These are phyloP conservation scores for Dalbergia cultrata DNA, from an alignment of 306 rosid species.

Conservation along the genomic window DNA sequence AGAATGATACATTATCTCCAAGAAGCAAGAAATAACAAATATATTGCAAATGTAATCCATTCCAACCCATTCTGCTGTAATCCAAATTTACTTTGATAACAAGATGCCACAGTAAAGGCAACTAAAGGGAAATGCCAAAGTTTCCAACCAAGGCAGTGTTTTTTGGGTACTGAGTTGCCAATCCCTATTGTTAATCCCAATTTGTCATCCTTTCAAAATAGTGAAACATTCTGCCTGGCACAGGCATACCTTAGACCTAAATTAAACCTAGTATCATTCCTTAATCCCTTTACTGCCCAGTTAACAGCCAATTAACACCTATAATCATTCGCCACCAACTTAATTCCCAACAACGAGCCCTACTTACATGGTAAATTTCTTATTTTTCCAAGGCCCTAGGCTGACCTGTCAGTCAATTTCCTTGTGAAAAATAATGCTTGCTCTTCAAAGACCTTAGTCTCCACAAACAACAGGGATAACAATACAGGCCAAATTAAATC, in stretches of 20 bases:
- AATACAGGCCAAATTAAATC: conserved; percentile 9
- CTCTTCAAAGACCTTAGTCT: conserved; percentile 27
- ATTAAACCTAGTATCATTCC: conserved; percentile 13
- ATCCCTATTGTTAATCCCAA: background rate
- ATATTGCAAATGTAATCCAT: background rate
- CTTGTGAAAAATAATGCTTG: background rate
- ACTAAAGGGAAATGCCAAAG: background rate
- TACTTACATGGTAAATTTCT: background rate
- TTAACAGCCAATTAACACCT: conserved; percentile 25
- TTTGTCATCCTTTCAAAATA: background rate
- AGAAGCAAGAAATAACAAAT: conserved; percentile 27
- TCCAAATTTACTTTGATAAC: background rate
- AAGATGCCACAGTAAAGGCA: background rate
- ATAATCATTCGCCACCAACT: conserved; percentile 27
- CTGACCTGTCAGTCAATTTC: conserved; percentile 2
- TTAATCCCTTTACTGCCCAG: conserved; percentile 2
- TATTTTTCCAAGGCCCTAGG: background rate
- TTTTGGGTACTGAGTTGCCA: background rate
- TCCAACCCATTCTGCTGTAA: too few relatives aligned
- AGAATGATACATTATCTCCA: background rate
- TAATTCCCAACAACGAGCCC: conserved; percentile 26
- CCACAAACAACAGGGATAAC: background rate
- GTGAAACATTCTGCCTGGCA: background rate
- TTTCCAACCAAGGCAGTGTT: too few relatives aligned
- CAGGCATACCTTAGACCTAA: conserved; percentile 6